Conservation (phyloP, 306 rosid species). For the Vigna reflexopilosa region DNA sequence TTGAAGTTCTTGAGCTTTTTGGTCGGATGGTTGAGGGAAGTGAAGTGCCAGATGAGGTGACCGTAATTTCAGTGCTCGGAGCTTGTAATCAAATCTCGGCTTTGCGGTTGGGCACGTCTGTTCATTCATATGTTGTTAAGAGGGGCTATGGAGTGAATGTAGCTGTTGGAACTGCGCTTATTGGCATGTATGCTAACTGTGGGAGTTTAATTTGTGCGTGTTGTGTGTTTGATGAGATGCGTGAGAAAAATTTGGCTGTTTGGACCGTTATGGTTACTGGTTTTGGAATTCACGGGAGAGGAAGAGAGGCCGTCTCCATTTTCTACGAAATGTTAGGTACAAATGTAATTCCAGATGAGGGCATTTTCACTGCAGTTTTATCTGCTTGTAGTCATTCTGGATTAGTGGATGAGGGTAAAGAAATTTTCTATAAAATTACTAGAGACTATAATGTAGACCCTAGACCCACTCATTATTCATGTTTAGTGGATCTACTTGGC, state of each 20-base stretch:
- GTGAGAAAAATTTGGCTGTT: conserved; percentile 59
- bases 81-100: conserved; percentile 63
- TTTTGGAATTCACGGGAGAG: conserved; percentile 68
- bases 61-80: conserved; percentile 53
- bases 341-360: conserved; percentile 61
- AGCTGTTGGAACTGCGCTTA: conserved; percentile 60
- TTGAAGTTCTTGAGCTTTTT: conserved; percentile 60
- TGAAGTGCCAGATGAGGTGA: conserved; percentile 62
- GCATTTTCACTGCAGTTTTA: conserved; percentile 63
- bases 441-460: conserved; percentile 57
- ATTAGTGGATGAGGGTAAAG: conserved; percentile 63
- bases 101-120: conserved; percentile 54
- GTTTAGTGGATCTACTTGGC: conserved; percentile 70
- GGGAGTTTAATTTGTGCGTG: conserved; percentile 60
- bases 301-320: conserved; percentile 62
- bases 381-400: conserved; percentile 78
- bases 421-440: conserved; percentile 54
- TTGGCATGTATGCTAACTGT: conserved; percentile 72
- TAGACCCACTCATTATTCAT: conserved; percentile 57
- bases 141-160: conserved; percentile 56
- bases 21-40: conserved; percentile 55
- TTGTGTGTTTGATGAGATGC: conserved; percentile 57
- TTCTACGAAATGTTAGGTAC: conserved; percentile 55
- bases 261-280: conserved; percentile 67
- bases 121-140: conserved; percentile 60